These are phyloP conservation scores for Acanthamoeba sp. DNA, from an alignment of 208 protist genomes.

Conservation along the genomic window DNA sequence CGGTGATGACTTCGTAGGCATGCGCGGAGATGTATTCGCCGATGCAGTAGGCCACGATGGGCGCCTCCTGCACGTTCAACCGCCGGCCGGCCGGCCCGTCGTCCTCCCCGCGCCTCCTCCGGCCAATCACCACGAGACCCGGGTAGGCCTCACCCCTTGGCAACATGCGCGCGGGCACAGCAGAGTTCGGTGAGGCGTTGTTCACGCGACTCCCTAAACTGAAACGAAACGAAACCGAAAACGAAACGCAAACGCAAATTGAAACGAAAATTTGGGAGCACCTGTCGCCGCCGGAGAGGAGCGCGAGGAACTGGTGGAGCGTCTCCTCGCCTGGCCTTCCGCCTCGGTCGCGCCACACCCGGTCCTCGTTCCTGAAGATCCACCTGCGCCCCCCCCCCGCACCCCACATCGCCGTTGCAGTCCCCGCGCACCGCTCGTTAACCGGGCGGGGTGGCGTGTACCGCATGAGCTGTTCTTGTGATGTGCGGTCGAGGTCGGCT, in stretches of 20 bases:
- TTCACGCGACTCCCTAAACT: too few species aligned
- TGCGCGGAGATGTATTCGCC: neutral
- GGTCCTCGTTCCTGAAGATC: conserved; percentile 74
- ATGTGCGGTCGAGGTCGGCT: neutral
- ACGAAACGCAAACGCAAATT: too few species aligned
- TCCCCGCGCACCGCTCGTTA: too few species aligned
- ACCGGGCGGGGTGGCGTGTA: neutral
- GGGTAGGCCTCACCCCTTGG: neutral
- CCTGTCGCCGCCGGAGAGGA: neutral
- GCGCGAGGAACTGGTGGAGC: neutral
- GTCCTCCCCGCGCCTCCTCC: neutral
- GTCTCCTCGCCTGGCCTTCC: conserved; percentile 61
- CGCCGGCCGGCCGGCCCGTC: too few species aligned
- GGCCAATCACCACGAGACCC: neutral
- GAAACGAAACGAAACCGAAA: too few species aligned
- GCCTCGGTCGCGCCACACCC: conserved; percentile 73
- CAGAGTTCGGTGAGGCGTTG: too few species aligned
- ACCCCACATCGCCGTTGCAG: too few species aligned
- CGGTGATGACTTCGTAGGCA: neutral
- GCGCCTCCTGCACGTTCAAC: neutral
- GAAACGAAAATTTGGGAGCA: too few species aligned
- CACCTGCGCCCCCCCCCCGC: neutral
- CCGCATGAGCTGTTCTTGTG: neutral
- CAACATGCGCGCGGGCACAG: too few species aligned
- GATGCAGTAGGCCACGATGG: conserved; percentile 17